Conservation (phyloP, 2,329 filamentous ascomycete species). For the Trichoderma endophyticum region DNA sequence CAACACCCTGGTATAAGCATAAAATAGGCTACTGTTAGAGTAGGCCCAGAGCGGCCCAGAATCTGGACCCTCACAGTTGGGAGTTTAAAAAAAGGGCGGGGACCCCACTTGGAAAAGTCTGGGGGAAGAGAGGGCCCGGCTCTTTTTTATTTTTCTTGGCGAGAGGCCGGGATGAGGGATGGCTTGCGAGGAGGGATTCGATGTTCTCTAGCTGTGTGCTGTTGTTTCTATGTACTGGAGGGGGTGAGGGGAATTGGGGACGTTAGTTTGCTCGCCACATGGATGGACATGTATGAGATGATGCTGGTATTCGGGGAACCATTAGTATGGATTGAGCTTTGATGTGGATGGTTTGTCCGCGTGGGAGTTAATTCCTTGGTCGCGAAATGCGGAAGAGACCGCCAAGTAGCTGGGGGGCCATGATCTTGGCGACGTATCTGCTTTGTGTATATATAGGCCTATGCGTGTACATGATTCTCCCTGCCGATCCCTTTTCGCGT, state of each 20-base stretch:
- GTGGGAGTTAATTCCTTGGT: not conserved
- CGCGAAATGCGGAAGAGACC: not conserved
- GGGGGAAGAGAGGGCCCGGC: not conserved
- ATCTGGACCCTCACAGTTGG: not conserved
- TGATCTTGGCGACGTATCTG: not conserved
- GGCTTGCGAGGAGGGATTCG: not conserved
- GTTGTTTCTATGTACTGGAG: not conserved
- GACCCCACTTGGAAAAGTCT: not conserved
- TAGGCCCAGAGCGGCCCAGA: not conserved
- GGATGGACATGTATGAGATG: not conserved
- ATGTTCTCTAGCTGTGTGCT: not conserved
- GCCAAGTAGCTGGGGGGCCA: not conserved
- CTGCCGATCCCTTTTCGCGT: not conserved
- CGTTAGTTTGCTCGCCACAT: not conserved
- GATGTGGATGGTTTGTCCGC: not conserved
- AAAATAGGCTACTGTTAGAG: not conserved
- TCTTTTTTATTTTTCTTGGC: not conserved
- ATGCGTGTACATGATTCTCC: not conserved
- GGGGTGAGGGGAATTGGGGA: not conserved
- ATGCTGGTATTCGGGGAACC: not conserved
- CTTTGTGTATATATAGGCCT: not conserved
- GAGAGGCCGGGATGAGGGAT: not conserved
- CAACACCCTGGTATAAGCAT: slow-evolving; percentile 1
- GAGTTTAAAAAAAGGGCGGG: not conserved
- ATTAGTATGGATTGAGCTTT: not conserved